Conservation (phyloP, 495 filamentous ascomycete genomes). For the Terfezia claveryi region DNA sequence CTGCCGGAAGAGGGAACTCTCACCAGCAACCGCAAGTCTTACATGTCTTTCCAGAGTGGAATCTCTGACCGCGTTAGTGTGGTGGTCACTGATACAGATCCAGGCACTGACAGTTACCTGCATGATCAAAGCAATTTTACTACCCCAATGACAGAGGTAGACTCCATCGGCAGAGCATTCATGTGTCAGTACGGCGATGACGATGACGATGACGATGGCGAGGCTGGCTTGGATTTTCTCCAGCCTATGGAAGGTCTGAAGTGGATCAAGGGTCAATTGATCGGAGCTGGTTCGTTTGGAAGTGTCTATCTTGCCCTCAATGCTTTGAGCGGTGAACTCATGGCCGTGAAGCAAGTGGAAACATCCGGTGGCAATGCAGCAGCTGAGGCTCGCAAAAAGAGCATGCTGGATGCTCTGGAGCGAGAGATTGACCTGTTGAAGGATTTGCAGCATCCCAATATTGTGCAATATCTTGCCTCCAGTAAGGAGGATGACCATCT, state of each 20-base stretch:
- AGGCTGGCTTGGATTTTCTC: conserved; percentile 46
- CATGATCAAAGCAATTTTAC: conserved; percentile 57
- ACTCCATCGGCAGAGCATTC: conserved; percentile 9
- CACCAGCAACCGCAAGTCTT: conserved; percentile 61
- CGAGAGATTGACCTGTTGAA: conserved; percentile 86
- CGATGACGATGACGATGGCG: conserved; percentile 73
- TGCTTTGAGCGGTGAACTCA: conserved; percentile 85
- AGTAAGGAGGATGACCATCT: conserved; percentile 75
- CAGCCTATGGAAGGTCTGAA: conserved; percentile 47
- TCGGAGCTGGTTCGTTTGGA: conserved; percentile 92
- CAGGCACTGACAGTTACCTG: conserved; percentile 55
- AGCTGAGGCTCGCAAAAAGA: conserved; percentile 78
- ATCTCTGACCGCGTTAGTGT: conserved; percentile 36
- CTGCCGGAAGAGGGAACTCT: conserved; percentile 53
- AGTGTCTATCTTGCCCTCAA: conserved; percentile 94
- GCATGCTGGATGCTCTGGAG: conserved; percentile 92
- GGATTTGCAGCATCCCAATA: conserved; percentile 87
- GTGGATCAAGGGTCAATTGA: conserved; percentile 97
- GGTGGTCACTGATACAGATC: conserved; percentile 46
- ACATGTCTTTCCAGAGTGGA: conserved; percentile 80
- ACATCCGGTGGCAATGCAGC: conserved; percentile 60
- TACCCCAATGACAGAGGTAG: conserved; percentile 37
- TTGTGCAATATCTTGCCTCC: conserved; percentile 92
- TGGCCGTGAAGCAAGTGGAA: conserved; percentile 98
- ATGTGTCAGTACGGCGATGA: conserved; percentile 47